These are phyloP conservation scores for Paracoccidioides brasiliensis DNA, from an alignment of 2,329 filamentous ascomycete genomes.

Conservation along the genomic window DNA sequence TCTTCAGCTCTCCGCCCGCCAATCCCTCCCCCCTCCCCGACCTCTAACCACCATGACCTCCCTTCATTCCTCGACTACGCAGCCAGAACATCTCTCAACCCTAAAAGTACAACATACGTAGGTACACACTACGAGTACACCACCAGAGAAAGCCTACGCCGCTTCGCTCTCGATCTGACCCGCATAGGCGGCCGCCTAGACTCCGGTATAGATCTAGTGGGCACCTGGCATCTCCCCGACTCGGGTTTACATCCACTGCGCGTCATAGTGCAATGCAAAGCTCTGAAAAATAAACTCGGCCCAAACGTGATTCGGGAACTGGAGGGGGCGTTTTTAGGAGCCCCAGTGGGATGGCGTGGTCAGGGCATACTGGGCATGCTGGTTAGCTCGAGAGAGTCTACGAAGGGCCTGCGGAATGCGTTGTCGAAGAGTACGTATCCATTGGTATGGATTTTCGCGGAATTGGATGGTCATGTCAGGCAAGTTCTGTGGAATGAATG, in stretches of 20 bases:
- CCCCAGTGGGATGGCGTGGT: slow-evolving; percentile 59
- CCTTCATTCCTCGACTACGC: slow-evolving; percentile 30
- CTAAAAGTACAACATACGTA: slow-evolving; percentile 28
- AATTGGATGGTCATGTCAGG: slow-evolving; percentile 23
- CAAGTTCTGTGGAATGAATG: slow-evolving; percentile 35
- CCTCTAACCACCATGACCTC: slow-evolving; percentile 26
- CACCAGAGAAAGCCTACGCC: slow-evolving; percentile 27
- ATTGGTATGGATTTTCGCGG: slow-evolving; percentile 48
- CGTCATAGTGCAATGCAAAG: slow-evolving; percentile 37
- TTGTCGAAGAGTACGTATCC: slow-evolving; percentile 54
- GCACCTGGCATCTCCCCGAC: slow-evolving; percentile 31
- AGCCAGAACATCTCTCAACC: slow-evolving; percentile 23
- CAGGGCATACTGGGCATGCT: slow-evolving; percentile 56
- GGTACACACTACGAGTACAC: slow-evolving; percentile 38
- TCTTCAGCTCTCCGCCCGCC: slow-evolving; percentile 18
- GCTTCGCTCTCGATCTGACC: slow-evolving; percentile 27
- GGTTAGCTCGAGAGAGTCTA: slow-evolving; percentile 55
- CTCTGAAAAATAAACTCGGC: slow-evolving; percentile 27
- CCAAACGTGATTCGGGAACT: slow-evolving; percentile 35
- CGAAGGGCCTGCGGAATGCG: slow-evolving; percentile 63
- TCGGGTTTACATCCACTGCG: slow-evolving; percentile 23
- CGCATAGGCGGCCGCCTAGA: slow-evolving; percentile 35
- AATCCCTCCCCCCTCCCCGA: slow-evolving; percentile 22
- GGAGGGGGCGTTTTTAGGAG: slow-evolving; percentile 57
- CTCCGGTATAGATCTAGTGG: slow-evolving; percentile 35